A percentile compares a stretch with the other conserved stretches of the same genome.
phyloP scores from a whole-genome alignment of 495 filamentous ascomycete species.

The Stereocaulon alpinum region DNA sequence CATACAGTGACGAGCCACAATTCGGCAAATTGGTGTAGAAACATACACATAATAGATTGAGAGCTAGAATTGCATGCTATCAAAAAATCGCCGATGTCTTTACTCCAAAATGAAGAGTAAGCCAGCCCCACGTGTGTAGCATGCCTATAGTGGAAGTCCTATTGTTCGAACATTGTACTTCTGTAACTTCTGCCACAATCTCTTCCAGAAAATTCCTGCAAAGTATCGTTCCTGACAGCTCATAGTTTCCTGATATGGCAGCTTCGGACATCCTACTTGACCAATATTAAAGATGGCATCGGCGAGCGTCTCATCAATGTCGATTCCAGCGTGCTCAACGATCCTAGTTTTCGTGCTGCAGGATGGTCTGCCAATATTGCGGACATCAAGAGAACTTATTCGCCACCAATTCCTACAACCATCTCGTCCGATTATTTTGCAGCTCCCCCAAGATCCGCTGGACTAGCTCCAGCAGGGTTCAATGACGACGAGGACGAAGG shows the following conservation, averaged over 20 bases:
- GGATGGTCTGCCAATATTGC: conserved; percentile 75
- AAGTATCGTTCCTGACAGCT: not conserved
- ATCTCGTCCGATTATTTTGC: conserved; percentile 85
- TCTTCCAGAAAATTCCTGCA: not conserved
- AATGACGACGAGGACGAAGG: conserved; percentile 74
- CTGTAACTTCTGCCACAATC: not conserved
- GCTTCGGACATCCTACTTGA: conserved; percentile 82
- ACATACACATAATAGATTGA: not conserved
- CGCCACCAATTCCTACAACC: conserved; percentile 89
- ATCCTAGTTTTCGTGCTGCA: conserved; percentile 88
- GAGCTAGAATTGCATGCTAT: not conserved
- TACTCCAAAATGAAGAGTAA: conserved; percentile 96
- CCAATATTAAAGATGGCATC: conserved; percentile 84
- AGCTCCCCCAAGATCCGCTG: conserved; percentile 45
- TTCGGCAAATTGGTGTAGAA: not conserved
- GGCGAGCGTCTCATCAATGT: conserved; percentile 91
- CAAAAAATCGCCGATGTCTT: conserved; percentile 53
- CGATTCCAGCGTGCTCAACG: conserved; percentile 81
- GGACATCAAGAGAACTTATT: conserved; percentile 83
- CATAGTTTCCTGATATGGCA: conserved; percentile 85
- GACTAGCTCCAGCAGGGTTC: conserved; percentile 31
- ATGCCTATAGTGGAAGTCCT: not conserved
- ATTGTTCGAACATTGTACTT: not conserved
- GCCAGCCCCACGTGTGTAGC: conserved; percentile 23
- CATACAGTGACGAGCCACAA: no score